Evolutionary conservation across 1,139 yeast species (phyloP), one percentile per base, ranked within the genome.

Genomic region (Magnusiomyces ingens): DNA sequence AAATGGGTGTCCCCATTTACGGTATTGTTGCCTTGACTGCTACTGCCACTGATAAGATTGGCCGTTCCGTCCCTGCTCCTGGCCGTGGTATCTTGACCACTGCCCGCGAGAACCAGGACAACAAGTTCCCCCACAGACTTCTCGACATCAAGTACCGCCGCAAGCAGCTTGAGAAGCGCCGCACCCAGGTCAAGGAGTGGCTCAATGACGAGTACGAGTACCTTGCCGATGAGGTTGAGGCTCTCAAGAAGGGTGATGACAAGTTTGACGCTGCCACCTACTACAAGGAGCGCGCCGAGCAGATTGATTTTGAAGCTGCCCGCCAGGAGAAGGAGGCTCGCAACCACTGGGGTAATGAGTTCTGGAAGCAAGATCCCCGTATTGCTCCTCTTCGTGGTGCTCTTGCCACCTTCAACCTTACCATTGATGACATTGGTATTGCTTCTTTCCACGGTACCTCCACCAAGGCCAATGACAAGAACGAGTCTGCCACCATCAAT

Each of bases 401-500:
- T 26, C 80, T 93, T 72, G 98, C 98, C 57, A 81, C 95, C 47
- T 93, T 82, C 75, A 90, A 91, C 68, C 82, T 93, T 69, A 84
- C 96, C 53, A 78, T 94, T 67, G 99, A 93, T 71, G 99, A 93
- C 68, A 77, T 93, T 68, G 96, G 88, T 53, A 97, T 91, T 64
- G 94, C 97, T 57, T 91, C 98, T n/a, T 90, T 93, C 95, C 99
- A 93, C 70, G 99, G 99, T 76, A 93, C 99, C 47, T 91, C 98
- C 35, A 93, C 99, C 59, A 85, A 83, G 76, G 99, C 99, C 59
- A 93, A 93, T 70, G 99, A 93, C 71, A 93, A 93, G 88, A 93
- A 93, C 71, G 99, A 93, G 77, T 84, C 96, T 59, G 84, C 85
- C 57, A 88, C 98, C 52, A 78, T 93, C 71, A 85, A 93, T 72